Evolutionary conservation across 305 asterid species (phyloP).

Genomic region (Fraxinus baroniana): DNA sequence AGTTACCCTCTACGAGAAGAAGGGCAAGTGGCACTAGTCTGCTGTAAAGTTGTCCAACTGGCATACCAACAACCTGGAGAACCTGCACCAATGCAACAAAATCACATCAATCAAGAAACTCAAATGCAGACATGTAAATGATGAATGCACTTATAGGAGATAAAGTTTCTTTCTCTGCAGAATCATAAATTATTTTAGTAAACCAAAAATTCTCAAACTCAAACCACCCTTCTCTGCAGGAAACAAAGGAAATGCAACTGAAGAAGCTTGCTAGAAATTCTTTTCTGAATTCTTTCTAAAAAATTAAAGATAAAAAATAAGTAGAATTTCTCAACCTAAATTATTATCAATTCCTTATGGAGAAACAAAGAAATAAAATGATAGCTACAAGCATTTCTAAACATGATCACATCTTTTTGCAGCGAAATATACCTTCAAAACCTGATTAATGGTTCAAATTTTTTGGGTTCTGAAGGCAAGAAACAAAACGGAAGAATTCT

Average conservation of each 20-base stretch:
- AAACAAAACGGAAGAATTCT: background rate
- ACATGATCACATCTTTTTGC: background rate
- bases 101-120: slow-evolving; percentile 13
- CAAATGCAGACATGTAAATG: slow-evolving; percentile 8
- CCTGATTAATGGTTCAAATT: background rate
- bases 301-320: background rate
- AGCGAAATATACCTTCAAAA: background rate
- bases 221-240: background rate
- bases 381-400: background rate
- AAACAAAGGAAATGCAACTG: slow-evolving; percentile 1
- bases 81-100: slow-evolving; percentile 45
- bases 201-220: slow-evolving; percentile 6
- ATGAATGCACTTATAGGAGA: slow-evolving; percentile 4
- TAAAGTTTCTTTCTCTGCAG: background rate
- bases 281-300: background rate
- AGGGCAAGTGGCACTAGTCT: slow-evolving; percentile 87
- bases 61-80: slow-evolving; percentile 57
- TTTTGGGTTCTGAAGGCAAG: background rate
- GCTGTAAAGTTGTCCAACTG: slow-evolving; percentile 69
- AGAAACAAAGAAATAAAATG: background rate
- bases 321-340: background rate
- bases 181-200: background rate
- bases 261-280: slow-evolving; percentile 1
- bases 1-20: slow-evolving; percentile 85
- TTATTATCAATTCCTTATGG: background rate